Base-by-base conservation (phyloP, 805 yeast genomes). In the Hanseniaspora occidentalis region DNA sequence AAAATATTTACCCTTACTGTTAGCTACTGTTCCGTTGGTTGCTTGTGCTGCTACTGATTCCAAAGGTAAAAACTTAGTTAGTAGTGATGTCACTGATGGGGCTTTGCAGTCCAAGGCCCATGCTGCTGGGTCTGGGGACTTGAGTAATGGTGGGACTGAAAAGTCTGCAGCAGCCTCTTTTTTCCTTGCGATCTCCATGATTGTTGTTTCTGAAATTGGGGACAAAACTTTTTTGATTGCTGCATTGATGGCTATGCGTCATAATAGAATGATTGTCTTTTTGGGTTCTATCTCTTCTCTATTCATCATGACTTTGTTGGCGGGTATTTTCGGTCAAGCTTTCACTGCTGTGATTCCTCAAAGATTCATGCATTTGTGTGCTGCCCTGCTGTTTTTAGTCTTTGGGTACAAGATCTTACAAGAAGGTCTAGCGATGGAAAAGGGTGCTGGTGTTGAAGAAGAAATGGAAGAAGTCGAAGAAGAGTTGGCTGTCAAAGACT, bases 381-480 rank as follows among this genome's bases (percentile, higher is more conserved):
- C 98, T 1, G 80, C 92, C 20, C 58, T 70, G 0, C 65, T 92
- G 40, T 92, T 92, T 56, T 63, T 89, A 26, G 75, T 89, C 1
- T 88, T 88, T 58, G 96, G 96, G 25, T 52, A 71, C 52, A 79
- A 73, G 49, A 70, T 92, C 49, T 61, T 86, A 35, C 65, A 64
- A 43, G 99, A 92, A 64, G 98, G 95, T 13, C 63, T 79, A 44
- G 71, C 69, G 31, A 86, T 86, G 95, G 66, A 84, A 1, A 77
- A 77, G 46, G 79, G 75, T 46, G 71, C 78, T 19, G 96, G 96
- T 41, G 95, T 88, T 33, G 94, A 83, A 45, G 97, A 88, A 44
- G 98, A 92, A 58, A 64, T 92, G 67, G 94, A 94, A 25, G 98
- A 92, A 60, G 98, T 92, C 19, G 96, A 92, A 61, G 94, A 84